Percentiles rank a stretch among this genome's conserved stretches.
phyloP scores from a whole-genome alignment of 1,284 basidiomycete species.

The Fomitopsis betulina region DNA sequence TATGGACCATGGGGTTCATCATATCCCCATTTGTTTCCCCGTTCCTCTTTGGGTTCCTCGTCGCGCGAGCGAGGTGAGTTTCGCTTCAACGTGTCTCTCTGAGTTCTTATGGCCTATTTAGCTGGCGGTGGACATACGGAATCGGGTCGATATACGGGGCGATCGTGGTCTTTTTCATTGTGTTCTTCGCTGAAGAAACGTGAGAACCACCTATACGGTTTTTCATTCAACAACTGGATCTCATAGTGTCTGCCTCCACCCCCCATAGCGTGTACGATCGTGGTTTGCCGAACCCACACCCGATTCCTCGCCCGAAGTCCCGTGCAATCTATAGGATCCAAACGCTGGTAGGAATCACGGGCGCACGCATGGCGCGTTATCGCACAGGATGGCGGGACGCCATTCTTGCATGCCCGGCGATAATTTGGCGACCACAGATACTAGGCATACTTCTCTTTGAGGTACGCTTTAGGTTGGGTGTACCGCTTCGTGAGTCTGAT shows the following conservation, averaged over 20 bases:
- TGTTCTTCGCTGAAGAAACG: slow-evolving; percentile 63
- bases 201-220: slow-evolving; percentile 26
- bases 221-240: too few relatives aligned
- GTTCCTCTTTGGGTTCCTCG: slow-evolving; percentile 67
- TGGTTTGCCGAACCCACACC: slow-evolving; percentile 43
- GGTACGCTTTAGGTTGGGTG: slow-evolving; percentile 28
- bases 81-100: too few relatives aligned
- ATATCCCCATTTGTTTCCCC: slow-evolving; percentile 63
- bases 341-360: slow-evolving; percentile 64
- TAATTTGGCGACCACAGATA: slow-evolving; percentile 64
- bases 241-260: not conserved
- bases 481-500: not conserved
- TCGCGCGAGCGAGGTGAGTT: slow-evolving; percentile 46
- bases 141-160: slow-evolving; percentile 57
- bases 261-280: slow-evolving; percentile 63
- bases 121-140: slow-evolving; percentile 72
- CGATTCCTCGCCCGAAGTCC: slow-evolving; percentile 31
- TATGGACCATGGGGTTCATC: slow-evolving; percentile 73
- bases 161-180: slow-evolving; percentile 53
- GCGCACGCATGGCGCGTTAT: slow-evolving; percentile 55
- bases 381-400: slow-evolving; percentile 50
- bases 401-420: slow-evolving; percentile 41
- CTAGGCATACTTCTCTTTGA: slow-evolving; percentile 54
- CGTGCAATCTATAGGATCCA: slow-evolving; percentile 54
- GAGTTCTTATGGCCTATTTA: slow-evolving; percentile 15